Evolutionary conservation across 768 basidiomycete genomes (phyloP), one percentile per base, ranked within the genome.

Genomic region (Podaxis carcinomalis): DNA sequence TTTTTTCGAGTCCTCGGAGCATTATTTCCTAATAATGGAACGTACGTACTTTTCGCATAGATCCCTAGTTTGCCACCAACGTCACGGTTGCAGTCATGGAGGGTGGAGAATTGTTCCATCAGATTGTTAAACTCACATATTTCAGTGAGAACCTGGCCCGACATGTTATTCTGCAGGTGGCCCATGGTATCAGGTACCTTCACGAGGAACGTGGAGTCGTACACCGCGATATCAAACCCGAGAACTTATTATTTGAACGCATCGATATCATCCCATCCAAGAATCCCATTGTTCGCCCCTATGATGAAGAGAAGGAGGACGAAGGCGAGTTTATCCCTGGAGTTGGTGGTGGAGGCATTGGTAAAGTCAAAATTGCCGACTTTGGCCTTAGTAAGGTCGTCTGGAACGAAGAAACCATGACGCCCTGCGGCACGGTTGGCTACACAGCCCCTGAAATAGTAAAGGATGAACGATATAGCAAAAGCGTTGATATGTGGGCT

Each of bases 401-500:
- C 3, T 99, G 97, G 97, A 90, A 96, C 70, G 97, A 98, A 70
- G 89, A 98, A 70, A 99, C 97, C 5, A 95, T 93, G 91, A 99
- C 97, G 13, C 97, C 97, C 21, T 99, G 97, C 69, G 97, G 97
- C n/a, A 99, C 97, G 2, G 96, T 99, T 35, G 97, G 97, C 21
- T 99, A 99, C 74, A 99, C 97, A 2, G 97, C 97, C 5, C 97
- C 97, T 4, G 97, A 99, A 76, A 99, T 99, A 63, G 97, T 99
- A 68, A 98, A 98, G 76, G 97, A 98, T 70, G 96, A 99, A 76
- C 83, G 94, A 28, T 96, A 96, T 72, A 90, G 87, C 72, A 95
- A 95, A 75, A 93, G 91, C 68, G 96, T 98, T 57, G 97, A 99
- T 71, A 98, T 98, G 97, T 99, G 97, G 97, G 97, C 97, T 1